Percentiles rank a stretch among this genome's conserved stretches.
These are phyloP conservation scores for Vigna mungo DNA, from an alignment of 306 rosid genomes.

Conservation along the genomic window DNA sequence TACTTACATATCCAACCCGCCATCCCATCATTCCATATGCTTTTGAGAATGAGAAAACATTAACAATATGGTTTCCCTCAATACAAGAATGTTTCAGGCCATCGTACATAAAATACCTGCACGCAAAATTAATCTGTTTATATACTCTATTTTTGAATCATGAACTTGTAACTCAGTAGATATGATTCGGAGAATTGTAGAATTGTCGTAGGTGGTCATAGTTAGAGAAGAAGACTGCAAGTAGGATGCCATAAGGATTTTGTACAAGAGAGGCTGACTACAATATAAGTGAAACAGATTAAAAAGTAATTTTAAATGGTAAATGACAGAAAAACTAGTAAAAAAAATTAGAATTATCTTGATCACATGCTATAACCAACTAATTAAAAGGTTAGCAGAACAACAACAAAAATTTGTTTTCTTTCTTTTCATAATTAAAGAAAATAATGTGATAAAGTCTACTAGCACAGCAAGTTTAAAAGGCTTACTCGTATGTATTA, in stretches of 20 bases:
- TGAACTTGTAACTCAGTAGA: neutral
- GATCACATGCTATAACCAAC: neutral
- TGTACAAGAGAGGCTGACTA: neutral
- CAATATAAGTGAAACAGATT: neutral
- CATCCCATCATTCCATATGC: constrained; percentile 99
- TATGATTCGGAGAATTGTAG: neutral
- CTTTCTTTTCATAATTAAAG: constrained; percentile 10
- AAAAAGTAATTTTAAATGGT: neutral
- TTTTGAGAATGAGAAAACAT: constrained; percentile 92
- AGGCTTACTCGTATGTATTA: constrained; percentile 83
- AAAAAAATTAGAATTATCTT: neutral
- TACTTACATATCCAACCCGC: constrained; percentile 97
- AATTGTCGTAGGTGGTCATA: neutral
- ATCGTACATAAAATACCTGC: constrained; percentile 96
- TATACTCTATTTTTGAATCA: constrained; percentile 1
- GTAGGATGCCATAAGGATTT: neutral
- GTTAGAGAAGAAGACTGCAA: neutral
- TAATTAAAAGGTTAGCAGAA: neutral
- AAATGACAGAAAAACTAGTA: neutral
- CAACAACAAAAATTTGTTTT: neutral
- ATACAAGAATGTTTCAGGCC: constrained; percentile 82
- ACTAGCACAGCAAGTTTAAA: neutral
- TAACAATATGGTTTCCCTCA: constrained; percentile 89
- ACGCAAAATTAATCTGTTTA: constrained; percentile 6
- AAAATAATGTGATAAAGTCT: constrained; percentile 2